phyloP scores from a whole-genome alignment of 495 filamentous ascomycete genomes.

The Neurospora pannonica region DNA sequence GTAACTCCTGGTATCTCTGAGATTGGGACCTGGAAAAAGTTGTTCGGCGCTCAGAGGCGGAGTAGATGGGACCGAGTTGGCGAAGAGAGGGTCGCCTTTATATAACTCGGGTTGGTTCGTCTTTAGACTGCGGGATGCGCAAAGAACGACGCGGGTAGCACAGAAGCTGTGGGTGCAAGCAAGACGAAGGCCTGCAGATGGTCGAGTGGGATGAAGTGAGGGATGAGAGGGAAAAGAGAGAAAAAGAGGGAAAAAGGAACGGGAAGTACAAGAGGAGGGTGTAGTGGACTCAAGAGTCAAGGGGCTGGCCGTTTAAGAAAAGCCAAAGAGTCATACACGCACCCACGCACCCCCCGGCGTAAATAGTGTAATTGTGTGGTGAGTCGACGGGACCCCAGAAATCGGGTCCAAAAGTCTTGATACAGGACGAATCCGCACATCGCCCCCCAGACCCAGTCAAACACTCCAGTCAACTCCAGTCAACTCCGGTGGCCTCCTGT shows the following conservation, averaged over 20 bases:
- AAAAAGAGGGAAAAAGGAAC: slow-evolving; percentile 4
- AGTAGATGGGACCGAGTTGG: slow-evolving; percentile 15
- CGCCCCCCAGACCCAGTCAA: not conserved
- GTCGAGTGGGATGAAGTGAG: slow-evolving; percentile 16
- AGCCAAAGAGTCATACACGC: not conserved
- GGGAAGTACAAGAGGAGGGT: not conserved
- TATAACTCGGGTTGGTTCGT: slow-evolving; percentile 10
- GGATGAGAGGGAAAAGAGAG: slow-evolving; percentile 12
- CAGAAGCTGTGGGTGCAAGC: slow-evolving; percentile 2
- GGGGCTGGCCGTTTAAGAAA: not conserved
- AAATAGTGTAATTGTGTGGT: not conserved
- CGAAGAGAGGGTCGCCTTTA: slow-evolving; percentile 14
- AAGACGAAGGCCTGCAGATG: slow-evolving; percentile 9
- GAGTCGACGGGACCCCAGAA: not conserved
- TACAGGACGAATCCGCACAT: not conserved
- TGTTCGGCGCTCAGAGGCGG: slow-evolving; percentile 14
- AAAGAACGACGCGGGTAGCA: slow-evolving; percentile 1
- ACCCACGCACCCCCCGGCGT: not conserved
- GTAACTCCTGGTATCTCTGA: not conserved
- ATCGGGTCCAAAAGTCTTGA: not conserved
- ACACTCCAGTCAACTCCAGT: not conserved
- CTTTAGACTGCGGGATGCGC: not conserved
- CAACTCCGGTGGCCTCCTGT: not conserved
- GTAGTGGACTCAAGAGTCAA: not conserved
- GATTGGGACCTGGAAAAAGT: slow-evolving; percentile 6